These are phyloP conservation scores for Jatropha multifida DNA, from an alignment of 441 rosid genomes.

Conservation along the genomic window DNA sequence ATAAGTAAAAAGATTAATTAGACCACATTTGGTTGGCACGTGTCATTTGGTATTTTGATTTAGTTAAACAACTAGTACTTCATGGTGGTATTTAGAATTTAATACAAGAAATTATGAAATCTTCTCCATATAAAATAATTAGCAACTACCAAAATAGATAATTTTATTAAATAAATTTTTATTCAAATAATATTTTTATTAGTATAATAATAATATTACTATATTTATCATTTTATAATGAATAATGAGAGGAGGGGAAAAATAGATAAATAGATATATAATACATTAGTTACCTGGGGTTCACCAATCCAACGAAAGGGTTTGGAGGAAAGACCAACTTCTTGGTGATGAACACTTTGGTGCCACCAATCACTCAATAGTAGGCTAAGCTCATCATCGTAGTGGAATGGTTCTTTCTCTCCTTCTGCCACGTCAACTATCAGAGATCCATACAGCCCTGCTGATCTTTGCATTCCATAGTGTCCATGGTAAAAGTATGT, in stretches of 20 bases:
- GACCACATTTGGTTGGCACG: too few species aligned
- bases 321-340: slow-evolving; percentile 63
- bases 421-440: slow-evolving; percentile 58
- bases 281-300: slow-evolving; percentile 46
- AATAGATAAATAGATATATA: background rate
- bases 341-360: slow-evolving; percentile 52
- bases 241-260: background rate
- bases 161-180: too few species aligned
- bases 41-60: too few species aligned
- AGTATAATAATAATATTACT: background rate
- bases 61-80: too few species aligned
- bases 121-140: too few species aligned
- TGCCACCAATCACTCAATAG: slow-evolving; percentile 93
- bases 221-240: too few species aligned
- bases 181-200: too few species aligned
- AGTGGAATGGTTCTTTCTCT: slow-evolving; percentile 55
- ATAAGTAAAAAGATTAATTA: too few species aligned
- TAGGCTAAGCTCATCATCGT: slow-evolving; percentile 60
- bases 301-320: slow-evolving; percentile 83
- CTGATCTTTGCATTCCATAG: slow-evolving; percentile 84
- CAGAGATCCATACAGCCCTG: slow-evolving; percentile 67
- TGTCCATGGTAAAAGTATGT: slow-evolving; percentile 88
- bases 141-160: too few species aligned
- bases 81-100: too few species aligned
- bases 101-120: too few species aligned